phyloP scores from a whole-genome alignment of 192 early-diverging fungal species.

The Backusella morwellensis region DNA sequence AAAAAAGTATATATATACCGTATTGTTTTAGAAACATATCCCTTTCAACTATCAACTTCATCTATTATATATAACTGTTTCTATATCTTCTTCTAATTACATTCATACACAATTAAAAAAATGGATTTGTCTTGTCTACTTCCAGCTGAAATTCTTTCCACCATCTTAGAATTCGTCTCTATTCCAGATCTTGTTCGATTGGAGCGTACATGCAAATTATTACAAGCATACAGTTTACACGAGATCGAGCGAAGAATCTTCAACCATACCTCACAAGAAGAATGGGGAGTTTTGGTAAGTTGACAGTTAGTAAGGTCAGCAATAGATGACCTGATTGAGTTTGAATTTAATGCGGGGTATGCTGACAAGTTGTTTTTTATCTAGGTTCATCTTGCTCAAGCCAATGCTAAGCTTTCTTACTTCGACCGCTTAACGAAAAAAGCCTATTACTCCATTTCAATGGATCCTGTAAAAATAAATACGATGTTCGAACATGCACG shows the following conservation, averaged over 20 bases:
- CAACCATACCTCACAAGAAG: neutral
- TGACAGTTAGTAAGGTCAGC: neutral
- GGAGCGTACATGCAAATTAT: constrained; percentile 17
- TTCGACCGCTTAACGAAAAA: constrained; percentile 28
- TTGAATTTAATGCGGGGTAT: neutral
- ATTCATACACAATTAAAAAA: neutral
- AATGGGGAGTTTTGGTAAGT: constrained; percentile 17
- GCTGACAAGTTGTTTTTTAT: neutral
- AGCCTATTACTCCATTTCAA: constrained; percentile 19
- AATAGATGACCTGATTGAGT: neutral
- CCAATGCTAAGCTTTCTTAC: constrained; percentile 15
- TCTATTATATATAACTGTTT: neutral
- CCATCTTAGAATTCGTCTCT: constrained; percentile 11
- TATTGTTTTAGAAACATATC: neutral
- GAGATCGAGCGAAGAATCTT: constrained; percentile 17
- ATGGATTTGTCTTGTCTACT: constrained; percentile 3
- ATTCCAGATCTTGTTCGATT: constrained; percentile 22
- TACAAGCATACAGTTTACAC: constrained; percentile 10
- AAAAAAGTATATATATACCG: neutral
- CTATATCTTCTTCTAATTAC: neutral
- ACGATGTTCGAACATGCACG: constrained; percentile 32
- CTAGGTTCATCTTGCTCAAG: constrained; percentile 28
- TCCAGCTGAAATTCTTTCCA: constrained; percentile 24
- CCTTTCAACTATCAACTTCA: neutral
- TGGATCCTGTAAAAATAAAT: constrained; percentile 31